Base-by-base conservation (phyloP, 345 rosid species). In the Turnera subulata region DNA sequence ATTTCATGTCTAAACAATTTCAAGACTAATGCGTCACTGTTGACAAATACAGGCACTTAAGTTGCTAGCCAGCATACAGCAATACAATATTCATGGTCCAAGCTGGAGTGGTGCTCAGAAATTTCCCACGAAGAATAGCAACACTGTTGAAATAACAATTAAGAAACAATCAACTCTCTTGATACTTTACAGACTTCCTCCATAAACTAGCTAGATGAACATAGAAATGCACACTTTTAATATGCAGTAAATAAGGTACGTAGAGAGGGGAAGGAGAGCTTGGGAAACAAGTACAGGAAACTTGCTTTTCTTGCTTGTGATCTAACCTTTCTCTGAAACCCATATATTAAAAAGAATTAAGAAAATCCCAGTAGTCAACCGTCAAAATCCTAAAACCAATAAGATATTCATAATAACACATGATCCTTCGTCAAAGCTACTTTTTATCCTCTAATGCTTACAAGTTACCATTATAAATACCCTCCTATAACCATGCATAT, bases 341-440 rank as follows among this genome's bases (percentile, higher is more conserved):
- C 40, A 26, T 52, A 18, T 16, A n/a, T 24, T 5, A 19, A 13
- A 14, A 18, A 35, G 15, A 11, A 32, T 23, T 29, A 25, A 20
- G n/a, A n/a, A n/a, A n/a, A n/a, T n/a, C 37, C 11, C 26, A 23
- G 21, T 16, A 59, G 74, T 80, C 84, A 73, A 67, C 18, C 57
- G 61, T 71, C 81, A 66, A 65, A 65, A 50, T 33, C 71, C 35
- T 49, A 55, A 29, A 53, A 40, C 53, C 39, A 42, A 53, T 33
- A 23, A 33, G 56, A 42, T 18, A 7, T 3, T 2, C 16, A 2
- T 23, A 0, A 17, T 6, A 46, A 2, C n/a, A 32, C 67, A 21
- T 14, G 51, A 58, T 8, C 12, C 16, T 46, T n/a, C n/a, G n/a
- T n/a, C n/a, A n/a, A n/a, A n/a, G n/a, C n/a, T n/a, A n/a, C n/a